phyloP scores from a whole-genome alignment of 352 stramenopile species.

The Phytophthora chlamydospora region DNA sequence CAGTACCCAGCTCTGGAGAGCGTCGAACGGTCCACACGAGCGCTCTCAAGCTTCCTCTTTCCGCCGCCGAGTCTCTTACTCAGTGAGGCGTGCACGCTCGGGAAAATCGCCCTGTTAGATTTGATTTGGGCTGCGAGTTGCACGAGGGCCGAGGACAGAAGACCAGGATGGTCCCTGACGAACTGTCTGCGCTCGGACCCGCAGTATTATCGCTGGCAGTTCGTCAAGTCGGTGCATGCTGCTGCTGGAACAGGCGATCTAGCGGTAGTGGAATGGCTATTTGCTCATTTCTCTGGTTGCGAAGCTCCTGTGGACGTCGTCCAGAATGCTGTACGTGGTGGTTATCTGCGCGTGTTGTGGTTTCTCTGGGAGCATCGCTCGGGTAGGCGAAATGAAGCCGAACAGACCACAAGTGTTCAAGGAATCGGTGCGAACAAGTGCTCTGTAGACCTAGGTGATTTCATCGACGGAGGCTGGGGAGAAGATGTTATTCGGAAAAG shows the following conservation, averaged over 20 bases:
- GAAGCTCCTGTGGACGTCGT: neutral
- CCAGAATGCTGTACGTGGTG: neutral
- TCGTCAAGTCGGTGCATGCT: neutral
- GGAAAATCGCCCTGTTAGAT: neutral
- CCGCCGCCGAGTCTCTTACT: neutral
- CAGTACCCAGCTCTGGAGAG: neutral
- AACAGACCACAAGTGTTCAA: neutral
- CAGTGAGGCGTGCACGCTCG: neutral
- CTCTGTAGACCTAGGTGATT: neutral
- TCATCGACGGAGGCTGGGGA: neutral
- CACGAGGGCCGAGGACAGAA: neutral
- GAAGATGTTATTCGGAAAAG: neutral
- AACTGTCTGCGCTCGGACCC: neutral
- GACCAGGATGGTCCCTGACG: neutral
- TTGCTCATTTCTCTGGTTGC: conserved; percentile 9
- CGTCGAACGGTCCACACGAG: neutral
- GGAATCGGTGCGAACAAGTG: neutral
- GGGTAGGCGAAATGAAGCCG: neutral
- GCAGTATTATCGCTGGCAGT: neutral
- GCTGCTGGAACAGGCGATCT: neutral
- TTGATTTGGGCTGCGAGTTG: neutral
- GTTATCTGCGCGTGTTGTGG: conserved; percentile 5
- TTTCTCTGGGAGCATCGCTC: conserved; percentile 5
- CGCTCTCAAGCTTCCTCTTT: conserved; percentile 6
- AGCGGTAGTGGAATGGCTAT: conserved; percentile 6